Evolutionary conservation across 306 rosid species (phyloP).

Genomic region (Benincasa hispida): DNA sequence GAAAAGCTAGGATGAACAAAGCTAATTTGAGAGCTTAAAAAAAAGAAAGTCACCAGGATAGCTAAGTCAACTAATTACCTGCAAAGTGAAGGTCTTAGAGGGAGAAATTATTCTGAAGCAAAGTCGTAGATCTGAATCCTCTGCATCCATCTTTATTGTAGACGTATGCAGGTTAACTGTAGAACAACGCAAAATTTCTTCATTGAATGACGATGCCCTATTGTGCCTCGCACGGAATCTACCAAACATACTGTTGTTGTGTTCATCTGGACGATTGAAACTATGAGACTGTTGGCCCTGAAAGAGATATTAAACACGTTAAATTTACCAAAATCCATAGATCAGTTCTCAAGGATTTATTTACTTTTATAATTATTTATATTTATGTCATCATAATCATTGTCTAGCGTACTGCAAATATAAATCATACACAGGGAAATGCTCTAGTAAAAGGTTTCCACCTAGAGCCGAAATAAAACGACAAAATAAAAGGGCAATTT

Average conservation of each 20-base stretch:
- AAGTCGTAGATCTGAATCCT: conserved; percentile 83
- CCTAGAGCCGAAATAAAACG: background rate
- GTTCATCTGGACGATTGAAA: conserved; percentile 48
- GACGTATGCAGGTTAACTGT: conserved; percentile 74
- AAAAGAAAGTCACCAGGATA: background rate
- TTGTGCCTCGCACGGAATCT: conserved; percentile 81
- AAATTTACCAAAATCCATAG: background rate
- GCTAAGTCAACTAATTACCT: conserved; percentile 44
- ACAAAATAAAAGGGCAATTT: background rate
- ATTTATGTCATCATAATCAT: background rate
- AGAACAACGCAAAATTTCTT: conserved; percentile 58
- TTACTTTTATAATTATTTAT: background rate
- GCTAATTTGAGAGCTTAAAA: background rate
- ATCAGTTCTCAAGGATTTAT: background rate
- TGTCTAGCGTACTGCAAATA: background rate
- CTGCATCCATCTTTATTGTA: conserved; percentile 87
- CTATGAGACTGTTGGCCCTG: conserved; percentile 64
- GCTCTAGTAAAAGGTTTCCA: background rate
- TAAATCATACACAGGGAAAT: background rate
- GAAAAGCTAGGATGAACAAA: background rate
- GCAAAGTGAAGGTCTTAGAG: conserved; percentile 61
- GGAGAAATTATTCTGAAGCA: conserved; percentile 98
- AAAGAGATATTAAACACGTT: conserved; percentile 12
- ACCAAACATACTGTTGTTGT: conserved; percentile 70
- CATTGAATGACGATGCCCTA: conserved; percentile 42